Evolutionary conservation across 2,329 filamentous ascomycete species (phyloP).

Genomic region (Cytospora paraplurivora): DNA sequence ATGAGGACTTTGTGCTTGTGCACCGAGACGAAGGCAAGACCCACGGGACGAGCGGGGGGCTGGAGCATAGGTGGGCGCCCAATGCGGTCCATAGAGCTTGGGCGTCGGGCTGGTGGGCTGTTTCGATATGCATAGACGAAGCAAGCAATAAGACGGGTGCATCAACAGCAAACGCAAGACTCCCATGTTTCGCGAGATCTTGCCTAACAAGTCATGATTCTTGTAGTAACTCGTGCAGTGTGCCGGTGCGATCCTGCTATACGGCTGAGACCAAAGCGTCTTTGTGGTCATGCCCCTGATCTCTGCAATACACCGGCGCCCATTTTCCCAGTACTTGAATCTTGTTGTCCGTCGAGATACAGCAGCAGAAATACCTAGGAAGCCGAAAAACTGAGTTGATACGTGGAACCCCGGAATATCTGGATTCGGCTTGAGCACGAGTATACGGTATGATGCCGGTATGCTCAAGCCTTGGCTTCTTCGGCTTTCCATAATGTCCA

Average conservation of each 20-base stretch:
- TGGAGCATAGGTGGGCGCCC: conserved; percentile 4
- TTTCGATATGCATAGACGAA: conserved; percentile 35
- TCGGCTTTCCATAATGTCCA: not conserved
- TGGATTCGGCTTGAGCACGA: not conserved
- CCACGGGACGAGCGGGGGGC: not conserved
- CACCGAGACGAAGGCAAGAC: not conserved
- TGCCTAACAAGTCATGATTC: not conserved
- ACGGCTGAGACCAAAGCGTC: not conserved
- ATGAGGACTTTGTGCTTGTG: not conserved
- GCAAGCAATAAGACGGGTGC: conserved; percentile 31
- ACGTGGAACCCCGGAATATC: not conserved
- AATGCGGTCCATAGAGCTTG: conserved; percentile 21
- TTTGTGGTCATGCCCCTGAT: not conserved
- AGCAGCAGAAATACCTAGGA: not conserved
- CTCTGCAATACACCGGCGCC: not conserved
- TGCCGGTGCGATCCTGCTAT: not conserved
- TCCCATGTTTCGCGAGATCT: not conserved
- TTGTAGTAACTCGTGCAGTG: not conserved
- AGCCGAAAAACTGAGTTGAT: not conserved
- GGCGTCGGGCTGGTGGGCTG: conserved; percentile 10
- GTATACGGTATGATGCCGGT: not conserved
- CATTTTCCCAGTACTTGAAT: not conserved
- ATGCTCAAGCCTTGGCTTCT: not conserved
- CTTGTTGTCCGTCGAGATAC: not conserved
- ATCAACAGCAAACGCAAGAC: not conserved